A percentile compares a stretch with the other conserved stretches of the same genome.
phyloP scores from a whole-genome alignment of 768 basidiomycete species.

The Kwoniella mangroviensis region DNA sequence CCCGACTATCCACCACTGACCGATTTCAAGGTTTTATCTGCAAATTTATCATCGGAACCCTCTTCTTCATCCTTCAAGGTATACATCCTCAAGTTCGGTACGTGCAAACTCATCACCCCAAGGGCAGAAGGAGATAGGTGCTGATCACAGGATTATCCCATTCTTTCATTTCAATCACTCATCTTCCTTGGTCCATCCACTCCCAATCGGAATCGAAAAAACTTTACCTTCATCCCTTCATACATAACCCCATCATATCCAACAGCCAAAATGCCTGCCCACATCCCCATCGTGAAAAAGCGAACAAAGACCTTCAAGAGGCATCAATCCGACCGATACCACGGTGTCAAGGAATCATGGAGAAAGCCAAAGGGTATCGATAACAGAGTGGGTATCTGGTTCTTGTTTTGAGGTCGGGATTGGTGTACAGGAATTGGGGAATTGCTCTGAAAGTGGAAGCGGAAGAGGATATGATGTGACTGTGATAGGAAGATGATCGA shows the following conservation, averaged over 20 bases:
- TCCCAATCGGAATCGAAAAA: too few species aligned
- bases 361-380: constrained; percentile 99
- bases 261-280: constrained; percentile 51
- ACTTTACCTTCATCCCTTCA: too few species aligned
- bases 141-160: background rate
- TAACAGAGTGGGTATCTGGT: constrained; percentile 77
- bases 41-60: background rate
- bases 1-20: background rate
- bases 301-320: constrained; percentile 98
- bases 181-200: too few species aligned
- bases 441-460: background rate
- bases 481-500: background rate
- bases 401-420: constrained; percentile 5
- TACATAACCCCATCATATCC: background rate
- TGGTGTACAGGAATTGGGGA: background rate
- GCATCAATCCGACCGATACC: constrained; percentile 98
- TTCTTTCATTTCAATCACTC: background rate
- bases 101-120: background rate
- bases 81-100: constrained; percentile 17
- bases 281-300: constrained; percentile 85
- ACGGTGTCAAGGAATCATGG: constrained; percentile 97
- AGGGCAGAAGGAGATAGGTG: background rate
- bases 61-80: constrained; percentile 26
- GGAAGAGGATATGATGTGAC: background rate
- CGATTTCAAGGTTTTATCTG: constrained; percentile 1